Evolutionary conservation across 2,329 filamentous ascomycete species (phyloP).

Genomic region (Epichloe gansuensis): DNA sequence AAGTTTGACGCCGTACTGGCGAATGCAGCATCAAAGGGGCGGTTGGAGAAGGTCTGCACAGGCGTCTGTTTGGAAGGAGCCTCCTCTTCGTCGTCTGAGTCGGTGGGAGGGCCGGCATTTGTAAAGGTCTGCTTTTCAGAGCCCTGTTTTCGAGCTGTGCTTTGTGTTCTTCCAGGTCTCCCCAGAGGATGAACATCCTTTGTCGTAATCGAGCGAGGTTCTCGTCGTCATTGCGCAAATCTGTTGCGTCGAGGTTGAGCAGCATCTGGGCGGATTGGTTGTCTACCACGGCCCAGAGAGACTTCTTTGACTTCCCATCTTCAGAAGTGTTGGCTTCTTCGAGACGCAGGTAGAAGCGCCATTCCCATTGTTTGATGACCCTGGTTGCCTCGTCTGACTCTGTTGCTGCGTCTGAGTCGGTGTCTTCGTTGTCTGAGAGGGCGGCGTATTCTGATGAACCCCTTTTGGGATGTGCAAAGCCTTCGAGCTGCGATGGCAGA

Average conservation of each 20-base stretch:
- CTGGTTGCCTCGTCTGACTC: constrained; percentile 14
- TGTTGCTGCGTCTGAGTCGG: constrained; percentile 8
- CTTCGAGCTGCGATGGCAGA: constrained; percentile 53
- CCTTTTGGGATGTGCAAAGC: constrained; percentile 50
- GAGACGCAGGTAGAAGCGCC: constrained; percentile 69
- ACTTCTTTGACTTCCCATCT: constrained; percentile 24
- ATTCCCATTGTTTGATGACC: constrained; percentile 50
- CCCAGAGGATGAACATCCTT: constrained; percentile 71
- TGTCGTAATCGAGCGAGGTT: constrained; percentile 47
- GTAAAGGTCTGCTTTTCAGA: not conserved
- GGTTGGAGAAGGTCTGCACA: constrained; percentile 30
- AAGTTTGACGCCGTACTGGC: constrained; percentile 53
- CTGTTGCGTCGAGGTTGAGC: constrained; percentile 32
- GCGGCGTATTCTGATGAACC: constrained; percentile 32
- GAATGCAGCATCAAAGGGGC: constrained; percentile 59
- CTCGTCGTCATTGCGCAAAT: constrained; percentile 41
- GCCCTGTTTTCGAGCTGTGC: constrained; percentile 6
- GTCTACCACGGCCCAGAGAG: constrained; percentile 58
- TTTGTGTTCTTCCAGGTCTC: constrained; percentile 67
- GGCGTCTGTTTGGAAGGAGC: not conserved
- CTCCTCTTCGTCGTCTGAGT: constrained; percentile 9
- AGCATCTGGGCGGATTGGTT: constrained; percentile 40
- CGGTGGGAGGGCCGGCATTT: not conserved
- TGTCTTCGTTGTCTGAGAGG: constrained; percentile 32
- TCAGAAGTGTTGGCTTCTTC: constrained; percentile 40